Evolutionary conservation across 208 protist species (phyloP).

Genomic region (Acanthamoeba rhysodes): DNA sequence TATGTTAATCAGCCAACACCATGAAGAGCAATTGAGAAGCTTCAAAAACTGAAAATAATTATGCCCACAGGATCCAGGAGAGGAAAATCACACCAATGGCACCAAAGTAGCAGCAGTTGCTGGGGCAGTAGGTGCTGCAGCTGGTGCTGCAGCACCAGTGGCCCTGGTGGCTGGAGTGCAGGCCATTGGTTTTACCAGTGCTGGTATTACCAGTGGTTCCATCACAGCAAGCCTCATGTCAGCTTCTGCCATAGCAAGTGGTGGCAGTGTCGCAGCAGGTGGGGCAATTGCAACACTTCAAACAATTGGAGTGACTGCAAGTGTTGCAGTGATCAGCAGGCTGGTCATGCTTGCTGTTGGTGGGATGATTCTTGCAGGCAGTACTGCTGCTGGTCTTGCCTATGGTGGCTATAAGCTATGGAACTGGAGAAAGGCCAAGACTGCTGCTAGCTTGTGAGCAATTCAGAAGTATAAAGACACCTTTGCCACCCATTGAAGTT

Average conservation of each 20-base stretch:
- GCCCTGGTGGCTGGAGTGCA: constrained; percentile 36
- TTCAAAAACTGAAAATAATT: background rate
- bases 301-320: constrained; percentile 33
- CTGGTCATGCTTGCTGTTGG: background rate
- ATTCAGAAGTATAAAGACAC: too few species aligned
- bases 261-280: constrained; percentile 22
- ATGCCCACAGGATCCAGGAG: too few species aligned
- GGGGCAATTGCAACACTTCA: background rate
- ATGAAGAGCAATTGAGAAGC: too few species aligned
- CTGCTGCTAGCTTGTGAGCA: background rate
- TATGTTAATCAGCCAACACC: too few species aligned
- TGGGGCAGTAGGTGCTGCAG: background rate
- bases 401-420: constrained; percentile 66
- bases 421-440: background rate
- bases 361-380: background rate
- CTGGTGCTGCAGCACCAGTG: constrained; percentile 13
- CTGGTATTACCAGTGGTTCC: constrained; percentile 28
- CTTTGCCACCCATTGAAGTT: too few species aligned
- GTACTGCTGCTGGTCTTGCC: background rate
- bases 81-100: background rate
- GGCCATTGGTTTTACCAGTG: background rate
- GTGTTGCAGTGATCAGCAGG: constrained; percentile 3
- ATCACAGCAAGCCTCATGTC: constrained; percentile 14
- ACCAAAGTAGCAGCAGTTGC: constrained; percentile 5
- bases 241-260: constrained; percentile 20